These are phyloP conservation scores for Pichia norvegensis DNA, from an alignment of 1,139 yeast species.

Conservation along the genomic window DNA sequence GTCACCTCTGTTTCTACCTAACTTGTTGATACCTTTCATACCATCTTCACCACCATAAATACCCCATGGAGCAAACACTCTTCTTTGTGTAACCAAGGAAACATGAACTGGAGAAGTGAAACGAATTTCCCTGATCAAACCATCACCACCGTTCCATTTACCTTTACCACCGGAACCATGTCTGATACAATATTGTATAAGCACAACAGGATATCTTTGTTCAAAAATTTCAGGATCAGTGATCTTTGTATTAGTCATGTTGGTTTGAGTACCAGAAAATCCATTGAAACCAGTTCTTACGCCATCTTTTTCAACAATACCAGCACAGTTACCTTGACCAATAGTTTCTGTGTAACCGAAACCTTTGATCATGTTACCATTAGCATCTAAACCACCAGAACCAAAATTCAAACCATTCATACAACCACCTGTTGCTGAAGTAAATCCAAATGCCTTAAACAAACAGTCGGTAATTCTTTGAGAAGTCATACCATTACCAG, in stretches of 20 bases:
- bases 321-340: slow-evolving; percentile 12
- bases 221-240: slow-evolving; percentile 34
- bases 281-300: slow-evolving; percentile 17
- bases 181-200: slow-evolving; percentile 28
- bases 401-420: slow-evolving; percentile 40
- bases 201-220: slow-evolving; percentile 31
- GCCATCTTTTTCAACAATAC: slow-evolving; percentile 1
- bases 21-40: slow-evolving; percentile 31
- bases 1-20: slow-evolving; percentile 25
- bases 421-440: slow-evolving; percentile 39
- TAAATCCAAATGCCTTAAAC: slow-evolving; percentile 35
- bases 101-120: slow-evolving; percentile 28
- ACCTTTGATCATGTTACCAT: slow-evolving; percentile 30
- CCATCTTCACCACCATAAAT: slow-evolving; percentile 33
- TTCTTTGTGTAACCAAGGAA: slow-evolving; percentile 30
- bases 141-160: slow-evolving; percentile 29
- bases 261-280: slow-evolving; percentile 37
- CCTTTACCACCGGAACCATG: slow-evolving; percentile 28
- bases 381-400: slow-evolving; percentile 30
- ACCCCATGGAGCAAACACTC: slow-evolving; percentile 32
- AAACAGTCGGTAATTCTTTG: slow-evolving; percentile 38
- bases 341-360: slow-evolving; percentile 41
- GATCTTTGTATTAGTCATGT: slow-evolving; percentile 37
- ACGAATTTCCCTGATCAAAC: slow-evolving; percentile 31
- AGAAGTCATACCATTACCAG: slow-evolving; percentile 42